These are phyloP conservation scores for Hansenula anomala DNA, from an alignment of 1,139 yeast genomes.

Conservation along the genomic window DNA sequence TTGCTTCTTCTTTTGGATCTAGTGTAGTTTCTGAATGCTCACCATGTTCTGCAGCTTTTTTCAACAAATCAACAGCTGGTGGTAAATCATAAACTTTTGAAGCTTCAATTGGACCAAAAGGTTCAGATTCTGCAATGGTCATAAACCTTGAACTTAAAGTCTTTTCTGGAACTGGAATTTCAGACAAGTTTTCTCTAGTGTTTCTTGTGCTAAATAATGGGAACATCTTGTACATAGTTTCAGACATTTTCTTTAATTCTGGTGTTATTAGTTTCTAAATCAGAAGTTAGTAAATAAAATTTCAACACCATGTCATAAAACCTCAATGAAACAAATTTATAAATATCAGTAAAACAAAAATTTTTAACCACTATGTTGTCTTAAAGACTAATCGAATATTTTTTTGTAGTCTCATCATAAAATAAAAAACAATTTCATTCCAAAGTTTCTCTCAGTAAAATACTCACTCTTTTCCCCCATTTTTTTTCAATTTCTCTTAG, in stretches of 20 bases:
- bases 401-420: conserved; percentile 41
- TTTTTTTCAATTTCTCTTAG: conserved; percentile 60
- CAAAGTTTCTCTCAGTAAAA: no score
- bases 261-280: conserved; percentile 37
- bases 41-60: conserved; percentile 21
- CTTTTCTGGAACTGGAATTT: conserved; percentile 87
- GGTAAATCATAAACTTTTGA: conserved; percentile 77
- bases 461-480: conserved; percentile 59
- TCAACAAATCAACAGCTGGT: conserved; percentile 68
- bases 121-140: conserved; percentile 90
- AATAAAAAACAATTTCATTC: no score
- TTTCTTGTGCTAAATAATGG: conserved; percentile 53
- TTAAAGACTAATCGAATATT: conserved; percentile 75
- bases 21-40: conserved; percentile 8
- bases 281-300: conserved; percentile 8
- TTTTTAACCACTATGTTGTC: conserved; percentile 59
- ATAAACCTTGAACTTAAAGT: conserved; percentile 80
- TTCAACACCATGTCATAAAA: neutral
- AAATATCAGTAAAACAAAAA: conserved; percentile 21
- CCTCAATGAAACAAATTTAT: conserved; percentile 1
- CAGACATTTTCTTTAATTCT: conserved; percentile 53
- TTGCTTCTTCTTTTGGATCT: neutral
- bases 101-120: conserved; percentile 98
- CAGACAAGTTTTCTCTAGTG: conserved; percentile 74
- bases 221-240: conserved; percentile 72